Conservation (phyloP, 2,329 filamentous ascomycete species). For the Aspergillus sp. region DNA sequence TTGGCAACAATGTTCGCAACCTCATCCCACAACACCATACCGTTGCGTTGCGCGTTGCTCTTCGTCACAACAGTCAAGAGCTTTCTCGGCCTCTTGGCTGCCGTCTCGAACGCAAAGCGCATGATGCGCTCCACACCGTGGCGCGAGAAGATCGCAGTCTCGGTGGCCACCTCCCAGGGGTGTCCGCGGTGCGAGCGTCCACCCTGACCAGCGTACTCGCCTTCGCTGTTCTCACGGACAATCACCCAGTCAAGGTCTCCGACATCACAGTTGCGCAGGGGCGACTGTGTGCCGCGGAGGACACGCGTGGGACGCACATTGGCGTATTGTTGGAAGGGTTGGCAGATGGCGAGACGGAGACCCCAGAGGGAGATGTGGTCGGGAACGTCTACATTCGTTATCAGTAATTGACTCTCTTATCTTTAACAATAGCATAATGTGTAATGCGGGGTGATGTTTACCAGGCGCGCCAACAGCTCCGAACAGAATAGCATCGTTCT, state of each 20-base stretch:
- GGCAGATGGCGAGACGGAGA: conserved; percentile 65
- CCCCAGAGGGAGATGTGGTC: conserved; percentile 69
- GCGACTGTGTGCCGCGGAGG: conserved; percentile 60
- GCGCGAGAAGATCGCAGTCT: conserved; percentile 64
- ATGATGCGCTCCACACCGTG: conserved; percentile 60
- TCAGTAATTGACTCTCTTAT: neutral
- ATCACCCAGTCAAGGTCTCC: conserved; percentile 68
- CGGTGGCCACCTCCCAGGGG: conserved; percentile 62
- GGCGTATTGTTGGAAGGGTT: conserved; percentile 67
- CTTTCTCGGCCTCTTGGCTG: conserved; percentile 57
- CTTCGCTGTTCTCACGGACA: conserved; percentile 66
- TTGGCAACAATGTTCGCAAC: conserved; percentile 55
- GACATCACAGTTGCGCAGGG: conserved; percentile 53
- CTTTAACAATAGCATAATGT: neutral
- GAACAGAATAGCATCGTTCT: conserved; percentile 67
- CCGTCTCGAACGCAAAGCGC: conserved; percentile 63
- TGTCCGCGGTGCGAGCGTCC: conserved; percentile 60
- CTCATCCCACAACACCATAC: conserved; percentile 69
- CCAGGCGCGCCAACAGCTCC: conserved; percentile 65
- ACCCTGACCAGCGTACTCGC: conserved; percentile 66
- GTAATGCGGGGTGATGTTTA: conserved; percentile 19
- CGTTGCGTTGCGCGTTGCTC: conserved; percentile 65
- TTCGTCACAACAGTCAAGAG: conserved; percentile 64
- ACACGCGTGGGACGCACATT: conserved; percentile 66
- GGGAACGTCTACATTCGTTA: conserved; percentile 51